Evolutionary conservation across 345 rosid genomes (phyloP), one percentile per base, ranked within the genome.

Genomic region (Cardamine chenopodiifolia): DNA sequence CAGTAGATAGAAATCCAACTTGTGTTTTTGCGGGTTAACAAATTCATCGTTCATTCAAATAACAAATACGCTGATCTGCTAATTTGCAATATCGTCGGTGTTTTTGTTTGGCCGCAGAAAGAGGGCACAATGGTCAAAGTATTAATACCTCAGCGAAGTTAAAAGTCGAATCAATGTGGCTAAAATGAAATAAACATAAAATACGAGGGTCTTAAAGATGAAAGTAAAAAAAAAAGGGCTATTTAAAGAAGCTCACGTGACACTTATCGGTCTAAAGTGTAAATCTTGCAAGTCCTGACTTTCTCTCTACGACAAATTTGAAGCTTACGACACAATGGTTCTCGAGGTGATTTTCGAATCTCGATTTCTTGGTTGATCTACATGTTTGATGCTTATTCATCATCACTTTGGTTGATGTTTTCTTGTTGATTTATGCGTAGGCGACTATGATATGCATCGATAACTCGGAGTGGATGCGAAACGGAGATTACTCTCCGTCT

Each of bases 401-500:
- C 20, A 45, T 45, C 20, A 45, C 20, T 45, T 45, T 44, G 20
- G 49, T 44, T 44, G 49, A 44, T 44, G 49, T 47, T 8, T 17
- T 62, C 53, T 49, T 26, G 47, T 53, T 73, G 52, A 19, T 62
- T 13, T 59, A 17, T 66, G 28, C 17, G 22, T 78, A 88, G 93
- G 93, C 93, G 78, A 88, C 96, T 50, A 85, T 90, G 93, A 88
- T 90, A 57, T 90, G 93, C 72, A 80, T 88, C 82, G 96, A 90
- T 73, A 90, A 88, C 76, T 90, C 96, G 4, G 93, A 88, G 67
- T 88, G 93, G 96, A 90, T 88, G 96, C 87, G 96, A 57, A 90
- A 90, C 76, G 93, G 96, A 39, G 93, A 90, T 75, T 90, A 90
- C 68, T 59, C 85, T 59, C 93, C 91, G 1, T 84, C 86, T 76